Percentiles rank a stretch among this genome's conserved stretches.
Conservation (phyloP, 2,329 filamentous ascomycete genomes). For the Claviceps humidiphila region DNA sequence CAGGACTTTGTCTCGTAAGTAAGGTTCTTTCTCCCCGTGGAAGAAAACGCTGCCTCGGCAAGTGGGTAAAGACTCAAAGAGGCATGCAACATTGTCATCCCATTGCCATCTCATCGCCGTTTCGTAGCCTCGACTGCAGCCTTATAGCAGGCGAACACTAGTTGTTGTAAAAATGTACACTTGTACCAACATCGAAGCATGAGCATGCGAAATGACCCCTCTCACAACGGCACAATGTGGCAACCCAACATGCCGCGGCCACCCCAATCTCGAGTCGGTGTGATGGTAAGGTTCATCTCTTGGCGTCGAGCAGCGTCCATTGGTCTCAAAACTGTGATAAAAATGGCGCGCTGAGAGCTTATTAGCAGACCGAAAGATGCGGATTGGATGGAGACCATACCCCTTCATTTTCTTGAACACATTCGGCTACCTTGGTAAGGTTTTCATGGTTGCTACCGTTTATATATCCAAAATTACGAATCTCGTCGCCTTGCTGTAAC, state of each 20-base stretch:
- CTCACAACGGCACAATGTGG: constrained; percentile 65
- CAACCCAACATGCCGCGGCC: constrained; percentile 82
- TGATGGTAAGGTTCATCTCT: constrained; percentile 59
- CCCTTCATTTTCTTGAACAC: constrained; percentile 78
- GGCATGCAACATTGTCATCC: background rate
- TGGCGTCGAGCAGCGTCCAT: constrained; percentile 27
- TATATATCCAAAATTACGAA: constrained; percentile 75
- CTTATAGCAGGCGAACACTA: background rate
- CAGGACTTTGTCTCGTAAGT: background rate
- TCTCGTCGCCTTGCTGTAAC: constrained; percentile 64
- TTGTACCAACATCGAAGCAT: constrained; percentile 1
- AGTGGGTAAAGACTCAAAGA: background rate
- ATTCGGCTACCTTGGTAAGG: constrained; percentile 74
- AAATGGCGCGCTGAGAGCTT: constrained; percentile 45
- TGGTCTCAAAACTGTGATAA: constrained; percentile 51
- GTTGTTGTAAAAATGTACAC: background rate
- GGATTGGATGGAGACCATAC: constrained; percentile 39
- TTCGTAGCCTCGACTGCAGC: background rate
- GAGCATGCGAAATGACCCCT: background rate
- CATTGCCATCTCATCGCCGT: background rate
- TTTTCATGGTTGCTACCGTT: constrained; percentile 77
- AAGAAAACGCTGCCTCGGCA: background rate
- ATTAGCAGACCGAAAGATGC: constrained; percentile 11
- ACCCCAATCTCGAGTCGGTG: constrained; percentile 72
- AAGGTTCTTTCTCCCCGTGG: background rate